A percentile compares a stretch with the other conserved stretches of the same genome.
Conservation (phyloP, 345 rosid species). For the Cardamine chenopodiifolia region DNA sequence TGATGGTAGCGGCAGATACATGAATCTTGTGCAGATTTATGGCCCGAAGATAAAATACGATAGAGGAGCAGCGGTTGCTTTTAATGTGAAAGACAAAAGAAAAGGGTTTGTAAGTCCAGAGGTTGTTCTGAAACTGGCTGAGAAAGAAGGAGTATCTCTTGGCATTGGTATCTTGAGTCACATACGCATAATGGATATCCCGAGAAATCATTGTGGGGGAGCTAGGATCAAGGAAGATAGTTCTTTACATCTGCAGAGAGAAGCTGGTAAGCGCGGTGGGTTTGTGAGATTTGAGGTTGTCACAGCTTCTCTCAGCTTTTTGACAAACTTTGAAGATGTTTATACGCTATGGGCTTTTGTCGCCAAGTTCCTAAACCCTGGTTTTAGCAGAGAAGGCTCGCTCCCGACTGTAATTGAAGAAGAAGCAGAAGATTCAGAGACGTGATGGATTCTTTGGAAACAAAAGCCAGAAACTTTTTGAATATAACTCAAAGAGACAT, state of each 20-base stretch:
- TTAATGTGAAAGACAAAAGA: constrained; percentile 71
- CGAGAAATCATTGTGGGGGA: constrained; percentile 51
- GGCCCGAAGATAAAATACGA: constrained; percentile 93
- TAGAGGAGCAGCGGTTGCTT: constrained; percentile 92
- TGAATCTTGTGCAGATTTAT: constrained; percentile 77
- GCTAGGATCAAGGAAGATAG: constrained; percentile 56
- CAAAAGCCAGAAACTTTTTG: constrained; percentile 22
- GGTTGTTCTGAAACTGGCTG: constrained; percentile 80
- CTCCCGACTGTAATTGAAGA: constrained; percentile 72
- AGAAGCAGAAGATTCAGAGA: constrained; percentile 58
- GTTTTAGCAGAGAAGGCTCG: constrained; percentile 61
- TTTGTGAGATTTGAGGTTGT: constrained; percentile 86
- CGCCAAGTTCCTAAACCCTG: constrained; percentile 79
- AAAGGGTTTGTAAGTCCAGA: constrained; percentile 76
- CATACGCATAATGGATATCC: constrained; percentile 64
- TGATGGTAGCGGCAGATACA: constrained; percentile 41
- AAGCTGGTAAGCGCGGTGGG: constrained; percentile 61
- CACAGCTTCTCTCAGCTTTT: constrained; percentile 86
- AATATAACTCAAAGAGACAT: constrained; percentile 21
- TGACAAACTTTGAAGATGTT: constrained; percentile 96
- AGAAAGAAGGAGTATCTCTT: constrained; percentile 76
- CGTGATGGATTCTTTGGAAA: constrained; percentile 33
- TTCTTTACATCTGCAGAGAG: constrained; percentile 64
- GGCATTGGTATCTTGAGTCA: constrained; percentile 88
- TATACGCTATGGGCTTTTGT: constrained; percentile 90